Base-by-base conservation (phyloP, 257 asterid genomes). In the Perilla frutescens region DNA sequence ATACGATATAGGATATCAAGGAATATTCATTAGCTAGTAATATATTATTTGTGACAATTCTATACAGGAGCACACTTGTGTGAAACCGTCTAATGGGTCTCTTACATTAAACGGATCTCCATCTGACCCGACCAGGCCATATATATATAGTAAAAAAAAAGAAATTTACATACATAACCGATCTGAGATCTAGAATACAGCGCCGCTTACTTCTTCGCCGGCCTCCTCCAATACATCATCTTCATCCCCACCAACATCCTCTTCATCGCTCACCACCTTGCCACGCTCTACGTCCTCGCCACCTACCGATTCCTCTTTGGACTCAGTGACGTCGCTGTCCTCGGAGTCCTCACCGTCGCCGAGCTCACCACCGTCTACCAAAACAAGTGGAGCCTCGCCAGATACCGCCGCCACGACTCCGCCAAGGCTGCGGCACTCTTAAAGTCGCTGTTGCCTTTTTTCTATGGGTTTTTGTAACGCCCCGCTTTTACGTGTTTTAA, bases 311-410 rank as follows among this genome's bases (percentile, higher is more conserved):
- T 78, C 41, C 62, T 85, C 2, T 79, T 90, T 29, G 81, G 64
- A 11, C 87, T 80, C 8, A 96, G 96, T 34, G 95, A 89, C 1
- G 81, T 77, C 41, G 85, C 88, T 7, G 45, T 92, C 73, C 81
- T 92, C 26, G 86, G 84, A 1, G 74, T 87, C 29, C 88, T 91
- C 67, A 71, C 78, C 62, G 79, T 87, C 70, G 98, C 98, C 6
- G 96, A 92, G 86, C 80, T 77, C 32, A 92, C 97, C 6, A 81
- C 87, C 61, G 78, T 84, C 0, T 90, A 89, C 50, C 98, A 90
- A 83, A 90, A 92, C 76, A 80, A 83, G 12, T 87, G 96, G 97
- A 92, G 88, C 73, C 84, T 92, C 7, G 89, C 92, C 4, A 79
- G 92, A 55, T 81, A 44, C 63, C 74, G 82, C 49, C 87, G 72